Conservation (phyloP, 2,329 filamentous ascomycete species). For the Fusarium bulbicola region DNA sequence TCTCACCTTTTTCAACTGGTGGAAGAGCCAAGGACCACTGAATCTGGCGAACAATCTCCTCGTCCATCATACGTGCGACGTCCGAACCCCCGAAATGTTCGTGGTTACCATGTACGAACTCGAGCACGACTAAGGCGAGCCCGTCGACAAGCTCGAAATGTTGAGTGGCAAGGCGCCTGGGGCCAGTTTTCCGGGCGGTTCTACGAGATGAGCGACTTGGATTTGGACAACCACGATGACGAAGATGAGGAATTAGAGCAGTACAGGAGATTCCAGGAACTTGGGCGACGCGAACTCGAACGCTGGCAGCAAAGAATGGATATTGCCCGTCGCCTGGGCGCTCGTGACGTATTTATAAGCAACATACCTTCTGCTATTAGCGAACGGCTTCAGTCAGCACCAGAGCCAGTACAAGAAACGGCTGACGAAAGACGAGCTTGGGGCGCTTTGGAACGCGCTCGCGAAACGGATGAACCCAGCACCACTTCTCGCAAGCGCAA, state of each 20-base stretch:
- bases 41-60: conserved; percentile 47
- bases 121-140: conserved; percentile 65
- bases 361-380: conserved; percentile 67
- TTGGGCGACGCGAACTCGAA: conserved; percentile 68
- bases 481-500: conserved; percentile 77
- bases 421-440: conserved; percentile 85
- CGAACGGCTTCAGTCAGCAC: conserved; percentile 66
- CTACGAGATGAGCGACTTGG: conserved; percentile 63
- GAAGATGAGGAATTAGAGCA: conserved; percentile 77
- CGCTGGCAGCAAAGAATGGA: conserved; percentile 86
- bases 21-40: conserved; percentile 46
- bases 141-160: conserved; percentile 72
- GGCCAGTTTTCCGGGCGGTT: conserved; percentile 68
- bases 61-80: conserved; percentile 44
- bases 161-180: conserved; percentile 91
- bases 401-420: conserved; percentile 70
- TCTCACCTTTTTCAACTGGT: conserved; percentile 57
- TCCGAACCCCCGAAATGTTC: conserved; percentile 45
- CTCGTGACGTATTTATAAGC: conserved; percentile 74
- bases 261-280: conserved; percentile 62
- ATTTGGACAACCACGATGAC: conserved; percentile 53
- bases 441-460: conserved; percentile 88
- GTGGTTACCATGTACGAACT: conserved; percentile 59
- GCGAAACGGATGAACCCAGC: conserved; percentile 68
- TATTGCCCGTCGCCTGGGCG: conserved; percentile 83